Evolutionary conservation across 495 filamentous ascomycete genomes (phyloP), one percentile per base, ranked within the genome.

Genomic region (Margaritispora aquatica): DNA sequence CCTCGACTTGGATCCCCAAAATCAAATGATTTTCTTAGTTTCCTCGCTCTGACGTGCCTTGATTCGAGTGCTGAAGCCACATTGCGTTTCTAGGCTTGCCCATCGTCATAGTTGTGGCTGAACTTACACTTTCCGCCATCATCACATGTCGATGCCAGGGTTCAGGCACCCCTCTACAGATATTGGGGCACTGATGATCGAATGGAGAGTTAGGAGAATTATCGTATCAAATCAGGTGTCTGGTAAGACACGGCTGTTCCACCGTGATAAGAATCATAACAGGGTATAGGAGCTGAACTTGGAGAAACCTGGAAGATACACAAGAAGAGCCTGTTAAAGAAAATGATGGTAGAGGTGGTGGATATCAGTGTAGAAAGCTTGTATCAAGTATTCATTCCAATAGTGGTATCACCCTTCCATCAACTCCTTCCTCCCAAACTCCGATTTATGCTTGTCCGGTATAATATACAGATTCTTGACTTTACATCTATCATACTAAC

Each of bases 91-190:
- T 3, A 21, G 11, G 24, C 17, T 10, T 26, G 29, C 31, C n/a
- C 54, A 36, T 62, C 60, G 60, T 62, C 60, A 62, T 62, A 19
- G 60, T 34, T 49, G 58, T 62, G 60, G 55, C 54, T 57, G 34
- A n/a, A 1, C 9, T 24, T 20, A 36, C 49, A 57, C 41, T 49
- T 17, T 19, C 19, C 13, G 41, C 20, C 36, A 58, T 55, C 50
- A 50, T 63, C 60, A 63, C 60, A 63, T 58, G 60, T 55, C 15
- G 58, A 29, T 44, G 17, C 38, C 7, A n/a, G 38, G 38, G 38
- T n/a, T n/a, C 38, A 44, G 29, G 10, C 4, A 8, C 38, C 4
- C 3, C 38, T 8, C 4, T 8, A 44, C 7, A 17, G 8, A 44
- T 44, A n/a, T n/a, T n/a, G n/a, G n/a, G n/a, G n/a, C 38, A n/a